Base-by-base conservation (phyloP, 257 asterid genomes). In the Solanum commersonii region DNA sequence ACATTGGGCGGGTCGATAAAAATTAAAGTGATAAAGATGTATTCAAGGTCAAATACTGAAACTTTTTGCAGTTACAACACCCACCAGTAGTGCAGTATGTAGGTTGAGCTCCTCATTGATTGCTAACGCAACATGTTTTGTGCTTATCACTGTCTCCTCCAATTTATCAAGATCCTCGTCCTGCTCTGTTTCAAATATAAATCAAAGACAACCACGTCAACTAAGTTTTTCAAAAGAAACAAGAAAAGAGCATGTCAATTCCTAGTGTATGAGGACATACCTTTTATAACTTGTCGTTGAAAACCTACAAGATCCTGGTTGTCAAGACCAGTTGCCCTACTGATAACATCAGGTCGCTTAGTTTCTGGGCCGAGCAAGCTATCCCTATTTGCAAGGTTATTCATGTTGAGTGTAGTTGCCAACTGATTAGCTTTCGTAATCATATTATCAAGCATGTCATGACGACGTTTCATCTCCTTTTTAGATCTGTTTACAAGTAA, bases 311-410 rank as follows among this genome's bases (percentile, higher is more conserved):
- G 71, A 25, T 88, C 89, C 49, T 89, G 88, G 56, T 89, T 89
- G 87, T 89, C 90, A 71, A 89, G 84, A 49, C 87, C 88, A 34
- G 88, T 86, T 44, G 89, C 77, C 67, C 83, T 82, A 85, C 88
- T 89, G 74, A 86, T 78, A 49, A 79, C 86, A 86, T 89, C 90
- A 42, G 89, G 87, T 46, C 67, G 85, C 78, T 89, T 89, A 29
- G 82, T 86, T 78, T 89, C 90, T 46, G 90, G 87, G 25, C 90
- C 90, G 40, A 89, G 90, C 79, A 89, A 79, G 87, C 89, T 89
- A 6, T 89, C 89, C 81, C 90, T 89, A 42, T 63, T 86, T 77
- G 87, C 84, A 52, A 89, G 87, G 89, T 72, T 86, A 29, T 83
- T 86, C 90, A 89, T 89, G 87, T 89, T 89, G 87, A 89, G 88